Percentiles rank a stretch among this genome's conserved stretches.
Conservation (phyloP, 371 early-diverging fungal genomes). For the Circinella umbellata region DNA sequence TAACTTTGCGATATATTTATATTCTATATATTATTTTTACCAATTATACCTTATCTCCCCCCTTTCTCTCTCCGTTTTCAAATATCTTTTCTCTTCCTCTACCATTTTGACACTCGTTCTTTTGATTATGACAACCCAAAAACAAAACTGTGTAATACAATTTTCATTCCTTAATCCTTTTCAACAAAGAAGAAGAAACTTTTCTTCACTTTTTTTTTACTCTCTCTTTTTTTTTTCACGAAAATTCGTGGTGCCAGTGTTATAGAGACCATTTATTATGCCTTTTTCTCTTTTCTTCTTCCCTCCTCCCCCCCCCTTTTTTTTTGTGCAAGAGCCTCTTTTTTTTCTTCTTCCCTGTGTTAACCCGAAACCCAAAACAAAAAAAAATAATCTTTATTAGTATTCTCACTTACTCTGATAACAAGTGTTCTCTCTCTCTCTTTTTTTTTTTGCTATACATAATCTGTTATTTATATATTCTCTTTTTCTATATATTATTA, state of each 20-base stretch:
- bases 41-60: too few relatives aligned
- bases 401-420: constrained; percentile 5
- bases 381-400: too few relatives aligned
- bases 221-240: too few relatives aligned
- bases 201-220: too few relatives aligned
- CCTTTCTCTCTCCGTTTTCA: too few relatives aligned
- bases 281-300: constrained; percentile 8
- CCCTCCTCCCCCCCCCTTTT: not conserved
- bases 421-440: constrained; percentile 3
- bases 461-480: constrained; percentile 14
- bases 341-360: too few relatives aligned
- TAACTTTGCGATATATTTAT: too few relatives aligned
- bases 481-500: constrained; percentile 12
- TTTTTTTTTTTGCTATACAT: constrained; percentile 17
- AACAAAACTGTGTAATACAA: not conserved
- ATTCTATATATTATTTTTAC: too few relatives aligned
- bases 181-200: too few relatives aligned
- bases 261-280: constrained; percentile 1
- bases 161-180: too few relatives aligned
- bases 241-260: too few relatives aligned
- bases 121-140: constrained; percentile 1
- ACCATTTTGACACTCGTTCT: not conserved
- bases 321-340: constrained; percentile 8
- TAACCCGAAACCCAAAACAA: not conserved
- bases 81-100: too few relatives aligned